These are phyloP conservation scores for Rhizopogon salebrosus DNA, from an alignment of 768 basidiomycete genomes.

Conservation along the genomic window DNA sequence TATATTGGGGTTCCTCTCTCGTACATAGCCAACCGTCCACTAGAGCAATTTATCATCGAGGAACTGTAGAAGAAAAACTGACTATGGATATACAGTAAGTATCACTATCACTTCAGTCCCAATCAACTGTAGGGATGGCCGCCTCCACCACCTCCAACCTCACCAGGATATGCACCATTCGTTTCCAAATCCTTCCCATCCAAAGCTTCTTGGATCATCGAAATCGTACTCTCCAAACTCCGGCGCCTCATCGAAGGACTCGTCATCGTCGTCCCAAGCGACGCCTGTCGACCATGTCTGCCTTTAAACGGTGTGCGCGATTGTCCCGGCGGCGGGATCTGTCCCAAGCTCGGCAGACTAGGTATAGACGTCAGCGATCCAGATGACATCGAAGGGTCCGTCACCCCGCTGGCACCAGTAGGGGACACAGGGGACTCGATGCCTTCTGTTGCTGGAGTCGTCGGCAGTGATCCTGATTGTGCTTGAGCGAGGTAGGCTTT, in stretches of 20 bases:
- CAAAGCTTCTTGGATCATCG: slow-evolving; percentile 88
- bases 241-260: slow-evolving; percentile 89
- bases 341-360: slow-evolving; percentile 16
- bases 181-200: slow-evolving; percentile 59
- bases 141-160: background rate
- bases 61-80: background rate
- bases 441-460: slow-evolving; percentile 42
- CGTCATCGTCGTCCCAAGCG: slow-evolving; percentile 87
- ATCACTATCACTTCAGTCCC: background rate
- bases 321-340: slow-evolving; percentile 25
- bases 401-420: slow-evolving; percentile 38
- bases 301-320: slow-evolving; percentile 53
- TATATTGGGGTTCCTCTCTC: no score
- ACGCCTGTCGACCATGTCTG: slow-evolving; percentile 45
- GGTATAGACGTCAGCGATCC: slow-evolving; percentile 19
- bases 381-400: slow-evolving; percentile 26
- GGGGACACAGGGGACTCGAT: slow-evolving; percentile 40
- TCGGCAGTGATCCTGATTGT: slow-evolving; percentile 39
- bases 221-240: slow-evolving; percentile 93
- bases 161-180: slow-evolving; percentile 14
- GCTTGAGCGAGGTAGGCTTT: slow-evolving; percentile 48
- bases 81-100: background rate
- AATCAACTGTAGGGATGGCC: background rate
- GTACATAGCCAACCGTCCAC: no score
- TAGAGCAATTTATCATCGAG: no score